A percentile compares a stretch with the other conserved stretches of the same genome.
Conservation (phyloP, 139 green algal species). For the Chlorella sorokiniana region DNA sequence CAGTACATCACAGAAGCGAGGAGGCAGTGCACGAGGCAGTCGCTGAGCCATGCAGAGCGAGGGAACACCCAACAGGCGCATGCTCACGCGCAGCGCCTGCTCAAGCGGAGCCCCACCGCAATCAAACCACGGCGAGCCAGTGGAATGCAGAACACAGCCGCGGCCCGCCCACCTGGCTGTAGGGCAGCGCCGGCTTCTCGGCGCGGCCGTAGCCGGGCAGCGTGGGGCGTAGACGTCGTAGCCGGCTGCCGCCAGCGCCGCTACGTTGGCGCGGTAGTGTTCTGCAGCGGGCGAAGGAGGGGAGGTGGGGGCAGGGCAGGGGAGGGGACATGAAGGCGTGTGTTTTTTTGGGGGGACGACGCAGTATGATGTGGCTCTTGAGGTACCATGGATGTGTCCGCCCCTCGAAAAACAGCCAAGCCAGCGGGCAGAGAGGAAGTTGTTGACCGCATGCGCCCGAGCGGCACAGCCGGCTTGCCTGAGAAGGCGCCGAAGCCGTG, state of each 20-base stretch:
- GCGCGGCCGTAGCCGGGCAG: slow-evolving; percentile 82
- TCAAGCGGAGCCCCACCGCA: not conserved
- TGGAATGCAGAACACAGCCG: too few species aligned
- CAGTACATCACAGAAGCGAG: not conserved
- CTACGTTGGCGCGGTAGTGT: slow-evolving; percentile 87
- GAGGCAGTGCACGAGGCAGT: not conserved
- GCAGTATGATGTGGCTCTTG: not conserved
- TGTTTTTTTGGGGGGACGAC: not conserved
- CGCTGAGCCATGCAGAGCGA: not conserved
- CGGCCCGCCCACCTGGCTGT: slow-evolving; percentile 45
- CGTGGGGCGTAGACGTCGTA: slow-evolving; percentile 81
- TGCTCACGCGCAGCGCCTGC: too few species aligned
- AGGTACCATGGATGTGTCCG: too few species aligned
- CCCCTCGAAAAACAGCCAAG: too few species aligned
- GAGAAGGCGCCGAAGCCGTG: slow-evolving; percentile 96
- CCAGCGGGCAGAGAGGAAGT: not conserved
- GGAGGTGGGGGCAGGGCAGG: not conserved
- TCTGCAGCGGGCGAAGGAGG: slow-evolving; percentile 49
- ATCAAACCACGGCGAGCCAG: too few species aligned
- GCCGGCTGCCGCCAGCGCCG: slow-evolving; percentile 65
- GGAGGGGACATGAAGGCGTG: too few species aligned
- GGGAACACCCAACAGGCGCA: too few species aligned
- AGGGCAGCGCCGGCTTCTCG: slow-evolving; percentile 85
- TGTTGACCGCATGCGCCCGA: not conserved
- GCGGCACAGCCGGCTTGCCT: not conserved